Evolutionary conservation across 345 rosid genomes (phyloP), one percentile per base, ranked within the genome.

Genomic region (Eucalyptus lansdowneana): DNA sequence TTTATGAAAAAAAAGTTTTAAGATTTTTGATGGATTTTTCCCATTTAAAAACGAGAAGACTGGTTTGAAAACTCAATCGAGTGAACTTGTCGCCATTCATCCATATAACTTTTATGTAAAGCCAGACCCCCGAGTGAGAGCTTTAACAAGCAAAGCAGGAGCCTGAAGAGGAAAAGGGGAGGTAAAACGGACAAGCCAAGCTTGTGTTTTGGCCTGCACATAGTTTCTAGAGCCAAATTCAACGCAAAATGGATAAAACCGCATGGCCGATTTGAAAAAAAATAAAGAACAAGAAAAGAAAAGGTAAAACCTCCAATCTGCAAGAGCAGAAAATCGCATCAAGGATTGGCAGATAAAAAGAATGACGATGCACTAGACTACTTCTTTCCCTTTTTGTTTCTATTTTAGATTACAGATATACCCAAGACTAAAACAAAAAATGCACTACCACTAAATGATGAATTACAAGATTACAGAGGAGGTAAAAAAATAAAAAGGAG

Each of bases 371-470:
- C 45, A 72, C 83, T 72, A 40, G 67, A 29, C 76, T n/a, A 65
- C 54, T 87, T 85, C 87, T 54, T 80, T 88, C 69, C 88, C 67
- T 81, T 72, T 72, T 90, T 37, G 83, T 90, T 85, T 80, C 80
- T 89, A 60, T 67, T 80, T 87, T 87, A 80, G 76, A 86, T 86
- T 86, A 86, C 65, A 86, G 17, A 86, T 86, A 50, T 86, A 86
- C 67, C 44, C 44, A 16, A 16, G 50, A 65, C 42, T 76, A 76
- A 40, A 76, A 76, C 85, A 81, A 90, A 90, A 17, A 90, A 88
- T 72, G 89, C 62, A 89, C 91, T 88, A 90, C 87, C 58, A 87
- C 53, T 45, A 87, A 53, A 87, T 6, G 90, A 90, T 86, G 92
- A 86, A 86, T 86, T 86, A 51, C 88, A 86, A 86, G 47, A 76